Percentiles rank a stretch among this genome's conserved stretches.
phyloP scores from a whole-genome alignment of 306 rosid genomes.

The Pyrus bretschneideri region DNA sequence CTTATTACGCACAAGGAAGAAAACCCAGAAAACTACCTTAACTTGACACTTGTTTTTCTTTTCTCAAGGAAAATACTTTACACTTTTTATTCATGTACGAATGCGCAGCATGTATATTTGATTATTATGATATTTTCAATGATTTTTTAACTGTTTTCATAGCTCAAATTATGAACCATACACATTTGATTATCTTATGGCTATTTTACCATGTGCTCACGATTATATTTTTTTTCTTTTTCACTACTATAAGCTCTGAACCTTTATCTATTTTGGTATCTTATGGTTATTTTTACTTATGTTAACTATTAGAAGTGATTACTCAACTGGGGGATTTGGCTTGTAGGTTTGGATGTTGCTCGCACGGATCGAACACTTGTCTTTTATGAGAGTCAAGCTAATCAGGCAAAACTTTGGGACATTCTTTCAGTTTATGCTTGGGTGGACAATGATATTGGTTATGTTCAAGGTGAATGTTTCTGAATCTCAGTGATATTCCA shows the following conservation, averaged over 20 bases:
- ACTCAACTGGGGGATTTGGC: slow-evolving; percentile 28
- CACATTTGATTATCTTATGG: not conserved
- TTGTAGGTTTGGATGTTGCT: slow-evolving; percentile 75
- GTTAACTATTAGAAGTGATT: slow-evolving; percentile 7
- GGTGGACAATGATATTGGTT: slow-evolving; percentile 81
- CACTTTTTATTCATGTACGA: not conserved
- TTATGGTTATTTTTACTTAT: not conserved
- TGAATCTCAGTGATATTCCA: slow-evolving; percentile 2
- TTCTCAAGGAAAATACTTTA: not conserved
- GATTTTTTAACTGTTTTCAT: too few species aligned
- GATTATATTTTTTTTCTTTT: not conserved
- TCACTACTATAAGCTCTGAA: not conserved
- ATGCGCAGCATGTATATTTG: too few species aligned
- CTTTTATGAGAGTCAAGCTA: slow-evolving; percentile 72
- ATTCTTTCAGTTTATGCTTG: slow-evolving; percentile 82
- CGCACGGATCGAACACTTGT: slow-evolving; percentile 85
- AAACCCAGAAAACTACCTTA: not conserved
- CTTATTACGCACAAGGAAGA: slow-evolving; percentile 1
- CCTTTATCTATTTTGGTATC: not conserved
- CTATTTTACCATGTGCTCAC: not conserved
- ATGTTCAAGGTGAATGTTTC: slow-evolving; percentile 67
- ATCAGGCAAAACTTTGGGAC: slow-evolving; percentile 91
- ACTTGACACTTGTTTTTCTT: not conserved
- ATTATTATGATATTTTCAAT: too few species aligned
- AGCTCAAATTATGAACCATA: not conserved